phyloP scores from a whole-genome alignment of 2,329 filamentous ascomycete genomes.

The Fusarium lyarnte region DNA sequence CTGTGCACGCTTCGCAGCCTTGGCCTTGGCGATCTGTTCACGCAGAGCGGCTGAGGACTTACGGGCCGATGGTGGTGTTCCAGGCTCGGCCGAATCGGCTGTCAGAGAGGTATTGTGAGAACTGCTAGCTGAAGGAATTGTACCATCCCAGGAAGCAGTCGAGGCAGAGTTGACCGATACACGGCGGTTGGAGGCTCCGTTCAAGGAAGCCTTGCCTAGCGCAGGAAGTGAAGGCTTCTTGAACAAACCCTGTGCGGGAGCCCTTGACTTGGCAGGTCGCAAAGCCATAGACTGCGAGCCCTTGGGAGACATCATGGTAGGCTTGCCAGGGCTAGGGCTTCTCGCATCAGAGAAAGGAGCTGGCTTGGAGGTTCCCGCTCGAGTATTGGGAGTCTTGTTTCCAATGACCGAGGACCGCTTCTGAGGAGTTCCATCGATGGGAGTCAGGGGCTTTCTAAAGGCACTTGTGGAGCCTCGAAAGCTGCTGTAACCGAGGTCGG shows the following conservation, averaged over 20 bases:
- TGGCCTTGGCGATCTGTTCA: conserved; percentile 93
- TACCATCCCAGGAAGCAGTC: conserved; percentile 45
- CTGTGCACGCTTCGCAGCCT: conserved; percentile 76
- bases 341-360: conserved; percentile 40
- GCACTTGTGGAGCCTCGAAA: conserved; percentile 57
- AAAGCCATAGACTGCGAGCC: conserved; percentile 59
- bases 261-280: conserved; percentile 59
- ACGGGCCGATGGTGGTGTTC: conserved; percentile 44
- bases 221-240: conserved; percentile 64
- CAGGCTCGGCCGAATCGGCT: conserved; percentile 20
- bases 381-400: conserved; percentile 39
- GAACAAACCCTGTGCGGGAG: conserved; percentile 63
- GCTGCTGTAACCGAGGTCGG: conserved; percentile 49
- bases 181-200: conserved; percentile 13
- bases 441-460: conserved; percentile 55
- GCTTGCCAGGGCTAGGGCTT: conserved; percentile 54
- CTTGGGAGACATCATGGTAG: conserved; percentile 46
- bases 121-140: conserved; percentile 38
- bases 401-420: conserved; percentile 37
- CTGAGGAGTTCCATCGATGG: conserved; percentile 58
- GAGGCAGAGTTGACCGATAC: conserved; percentile 30
- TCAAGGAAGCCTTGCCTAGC: conserved; percentile 43
- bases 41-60: conserved; percentile 85
- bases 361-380: conserved; percentile 42
- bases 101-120: conserved; percentile 23